Conservation (phyloP, 331 rosid species). For the Malus hybrid region DNA sequence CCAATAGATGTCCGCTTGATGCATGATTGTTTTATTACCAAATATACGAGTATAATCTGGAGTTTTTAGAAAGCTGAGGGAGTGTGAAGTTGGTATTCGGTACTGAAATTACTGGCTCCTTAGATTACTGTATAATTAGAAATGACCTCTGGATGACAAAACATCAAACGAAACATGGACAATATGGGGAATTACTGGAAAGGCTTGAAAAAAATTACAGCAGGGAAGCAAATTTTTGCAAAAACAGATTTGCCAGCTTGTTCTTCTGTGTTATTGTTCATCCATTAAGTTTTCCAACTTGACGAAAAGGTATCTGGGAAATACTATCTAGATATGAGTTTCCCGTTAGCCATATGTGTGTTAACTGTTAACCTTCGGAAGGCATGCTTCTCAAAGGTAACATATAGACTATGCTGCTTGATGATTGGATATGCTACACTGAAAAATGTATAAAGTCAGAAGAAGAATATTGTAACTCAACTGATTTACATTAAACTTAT, state of each 20-base stretch:
- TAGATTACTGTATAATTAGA: too few relatives aligned
- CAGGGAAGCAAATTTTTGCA: not conserved
- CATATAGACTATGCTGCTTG: not conserved
- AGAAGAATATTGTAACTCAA: not conserved
- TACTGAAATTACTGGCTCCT: not conserved
- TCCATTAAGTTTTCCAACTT: not conserved
- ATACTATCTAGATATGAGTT: not conserved
- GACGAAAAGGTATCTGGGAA: not conserved
- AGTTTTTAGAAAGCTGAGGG: not conserved
- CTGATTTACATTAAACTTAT: not conserved
- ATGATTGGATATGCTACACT: not conserved
- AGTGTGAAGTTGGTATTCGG: not conserved
- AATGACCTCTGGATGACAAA: not conserved
- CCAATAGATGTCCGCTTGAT: not conserved
- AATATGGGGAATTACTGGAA: not conserved
- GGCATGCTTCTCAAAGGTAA: not conserved
- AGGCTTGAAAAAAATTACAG: not conserved
- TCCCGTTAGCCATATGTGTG: not conserved
- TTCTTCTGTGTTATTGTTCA: not conserved
- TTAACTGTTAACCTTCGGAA: not conserved
- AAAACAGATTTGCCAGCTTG: not conserved
- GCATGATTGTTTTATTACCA: not conserved
- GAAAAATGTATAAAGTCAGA: not conserved
- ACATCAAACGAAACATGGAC: not conserved
- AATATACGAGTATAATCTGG: not conserved